phyloP scores from a whole-genome alignment of 805 yeast genomes.

The Wickerhamiella sorbophila region DNA sequence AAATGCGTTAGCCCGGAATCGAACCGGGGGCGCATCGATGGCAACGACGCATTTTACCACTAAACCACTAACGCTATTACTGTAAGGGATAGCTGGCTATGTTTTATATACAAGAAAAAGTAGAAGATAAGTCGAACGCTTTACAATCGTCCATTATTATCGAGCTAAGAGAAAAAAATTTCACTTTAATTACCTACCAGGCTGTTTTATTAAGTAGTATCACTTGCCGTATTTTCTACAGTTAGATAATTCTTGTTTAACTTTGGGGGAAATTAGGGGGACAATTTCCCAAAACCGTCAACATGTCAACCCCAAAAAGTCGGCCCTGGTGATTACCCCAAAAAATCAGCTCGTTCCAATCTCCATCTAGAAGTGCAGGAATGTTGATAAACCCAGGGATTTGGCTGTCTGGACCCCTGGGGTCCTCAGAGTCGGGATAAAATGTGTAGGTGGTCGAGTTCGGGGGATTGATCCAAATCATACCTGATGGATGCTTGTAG shows the following conservation, averaged over 20 bases:
- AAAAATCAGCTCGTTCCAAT: background rate
- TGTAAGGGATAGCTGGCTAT: no score
- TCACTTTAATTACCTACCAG: no score
- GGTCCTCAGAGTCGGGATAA: background rate
- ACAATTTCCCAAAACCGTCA: no score
- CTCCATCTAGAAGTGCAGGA: background rate
- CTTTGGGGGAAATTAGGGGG: no score
- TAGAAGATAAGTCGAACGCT: no score
- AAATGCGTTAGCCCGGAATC: conserved; percentile 17
- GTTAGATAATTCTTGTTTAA: no score
- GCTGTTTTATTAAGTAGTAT: no score
- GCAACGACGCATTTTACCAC: conserved; percentile 12
- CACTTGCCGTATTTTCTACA: no score
- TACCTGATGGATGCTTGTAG: conserved; percentile 1
- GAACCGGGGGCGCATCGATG: conserved; percentile 16
- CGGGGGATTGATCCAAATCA: conserved; percentile 1
- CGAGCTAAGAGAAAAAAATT: no score
- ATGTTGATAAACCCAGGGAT: background rate
- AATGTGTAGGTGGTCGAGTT: background rate
- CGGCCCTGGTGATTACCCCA: background rate
- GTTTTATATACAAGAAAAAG: no score
- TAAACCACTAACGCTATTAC: conserved; percentile 11
- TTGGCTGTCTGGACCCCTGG: background rate
- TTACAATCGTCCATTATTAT: no score
- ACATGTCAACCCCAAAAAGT: background rate